Evolutionary conservation across 129 eudicot species (phyloP), one percentile per base, ranked within the genome.

Genomic region (Pulicaria dysenterica): DNA sequence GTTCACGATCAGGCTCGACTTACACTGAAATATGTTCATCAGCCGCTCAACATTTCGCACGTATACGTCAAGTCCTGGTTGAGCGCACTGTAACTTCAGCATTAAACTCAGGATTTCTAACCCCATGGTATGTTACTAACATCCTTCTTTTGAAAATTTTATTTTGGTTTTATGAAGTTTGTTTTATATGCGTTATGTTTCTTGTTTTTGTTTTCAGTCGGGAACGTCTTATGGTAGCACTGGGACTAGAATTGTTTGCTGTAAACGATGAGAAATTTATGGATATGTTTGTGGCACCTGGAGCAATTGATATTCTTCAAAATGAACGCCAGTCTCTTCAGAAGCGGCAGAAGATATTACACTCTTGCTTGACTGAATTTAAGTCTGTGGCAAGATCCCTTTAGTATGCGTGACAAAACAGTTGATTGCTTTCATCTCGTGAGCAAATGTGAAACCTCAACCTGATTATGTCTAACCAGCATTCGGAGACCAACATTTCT

Each of bases 201-300:
- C 8, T 43, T 39, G n/a, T 40, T 43, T 11, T 11, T 73, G 9
- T 66, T 74, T 51, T 49, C 67, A 94, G 98, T 70, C 93, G 90
- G 58, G 97, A 94, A 50, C 80, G 89, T 19, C 97, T 94, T 44
- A 74, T 90, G 87, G 84, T 94, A 54, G 85, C 91, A 49, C 80
- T 94, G 60, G 91, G 93, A 60, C 75, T 94, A 74, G 97, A 94
- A 64, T 77, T 94, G 46, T 94, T 90, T 83, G 98, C 89, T 6
- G 97, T 94, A 43, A 90, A 76, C 61, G 98, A 94, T 69, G 96
- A 85, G 78, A 94, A 81, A 47, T 94, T 94, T 53, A 94, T 94
- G 98, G 98, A 90, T 78, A 90, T 94, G 98, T 94, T 94, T 77
- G 96, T 94, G 42, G 93, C 94, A 17, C 97, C 97, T 31, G 98